These are phyloP conservation scores for Lepidium campestre DNA, from an alignment of 441 rosid genomes.

Conservation along the genomic window DNA sequence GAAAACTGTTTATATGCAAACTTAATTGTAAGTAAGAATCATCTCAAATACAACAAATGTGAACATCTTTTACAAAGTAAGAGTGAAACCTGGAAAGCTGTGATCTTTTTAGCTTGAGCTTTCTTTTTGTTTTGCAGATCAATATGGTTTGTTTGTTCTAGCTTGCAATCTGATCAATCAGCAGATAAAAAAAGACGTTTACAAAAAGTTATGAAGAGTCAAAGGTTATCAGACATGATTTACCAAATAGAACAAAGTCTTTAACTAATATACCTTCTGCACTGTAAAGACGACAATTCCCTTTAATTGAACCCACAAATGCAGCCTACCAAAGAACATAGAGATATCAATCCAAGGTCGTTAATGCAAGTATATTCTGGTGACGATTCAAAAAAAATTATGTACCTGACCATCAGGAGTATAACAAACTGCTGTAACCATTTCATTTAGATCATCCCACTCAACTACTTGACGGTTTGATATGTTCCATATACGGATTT, in stretches of 20 bases:
- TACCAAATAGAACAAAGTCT: neutral
- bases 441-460: constrained; percentile 85
- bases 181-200: neutral
- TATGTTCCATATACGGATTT: constrained; percentile 83
- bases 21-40: constrained; percentile 2
- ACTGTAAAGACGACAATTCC: constrained; percentile 59
- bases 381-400: neutral
- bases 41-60: neutral
- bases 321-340: constrained; percentile 42
- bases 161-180: constrained; percentile 50
- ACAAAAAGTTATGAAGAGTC: neutral
- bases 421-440: constrained; percentile 88
- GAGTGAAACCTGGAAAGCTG: constrained; percentile 73
- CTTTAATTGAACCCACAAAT: constrained; percentile 75
- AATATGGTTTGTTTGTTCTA: constrained; percentile 43
- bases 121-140: constrained; percentile 60
- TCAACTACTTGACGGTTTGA: constrained; percentile 65
- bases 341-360: constrained; percentile 2
- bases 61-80: neutral
- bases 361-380: neutral
- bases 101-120: constrained; percentile 58
- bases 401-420: constrained; percentile 92
- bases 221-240: neutral
- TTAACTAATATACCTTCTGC: constrained; percentile 47
- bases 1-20: constrained; percentile 50